Evolutionary conservation across 345 rosid species (phyloP).

Genomic region (Erysimum cheiranthoides): DNA sequence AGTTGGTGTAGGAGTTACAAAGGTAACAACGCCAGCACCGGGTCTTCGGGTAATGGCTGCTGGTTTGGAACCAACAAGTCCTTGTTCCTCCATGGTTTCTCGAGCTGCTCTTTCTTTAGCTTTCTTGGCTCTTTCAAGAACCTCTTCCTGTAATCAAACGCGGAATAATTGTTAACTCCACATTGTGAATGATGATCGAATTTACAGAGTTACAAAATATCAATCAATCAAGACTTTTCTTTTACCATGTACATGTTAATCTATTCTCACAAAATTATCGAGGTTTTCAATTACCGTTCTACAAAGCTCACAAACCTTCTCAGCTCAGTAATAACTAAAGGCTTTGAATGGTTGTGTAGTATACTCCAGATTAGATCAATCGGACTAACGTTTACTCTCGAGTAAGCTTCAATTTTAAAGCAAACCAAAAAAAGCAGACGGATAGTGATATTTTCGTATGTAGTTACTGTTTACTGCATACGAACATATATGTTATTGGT

Average conservation of each 20-base stretch:
- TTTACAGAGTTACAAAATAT: not conserved
- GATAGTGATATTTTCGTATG: no score
- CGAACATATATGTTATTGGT: no score
- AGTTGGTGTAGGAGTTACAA: constrained; percentile 25
- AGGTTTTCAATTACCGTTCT: not conserved
- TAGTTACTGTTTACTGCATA: no score
- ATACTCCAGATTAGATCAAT: no score
- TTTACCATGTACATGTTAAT: not conserved
- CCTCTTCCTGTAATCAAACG: constrained; percentile 63
- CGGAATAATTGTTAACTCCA: not conserved
- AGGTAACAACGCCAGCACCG: constrained; percentile 13
- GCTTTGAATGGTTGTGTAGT: no score
- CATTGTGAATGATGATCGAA: not conserved
- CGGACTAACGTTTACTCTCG: no score
- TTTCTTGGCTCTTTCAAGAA: constrained; percentile 75
- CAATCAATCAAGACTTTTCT: constrained; percentile 7
- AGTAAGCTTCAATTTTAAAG: no score
- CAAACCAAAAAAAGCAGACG: no score
- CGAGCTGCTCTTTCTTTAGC: constrained; percentile 86
- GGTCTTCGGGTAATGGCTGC: constrained; percentile 15
- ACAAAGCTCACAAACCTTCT: not conserved
- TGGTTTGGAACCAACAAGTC: constrained; percentile 47
- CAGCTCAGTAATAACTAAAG: not conserved
- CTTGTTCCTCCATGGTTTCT: constrained; percentile 67
- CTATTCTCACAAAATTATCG: not conserved